A percentile compares a stretch with the other conserved stretches of the same genome.
Conservation (phyloP, 768 basidiomycete species). For the Lepiota venenata region DNA sequence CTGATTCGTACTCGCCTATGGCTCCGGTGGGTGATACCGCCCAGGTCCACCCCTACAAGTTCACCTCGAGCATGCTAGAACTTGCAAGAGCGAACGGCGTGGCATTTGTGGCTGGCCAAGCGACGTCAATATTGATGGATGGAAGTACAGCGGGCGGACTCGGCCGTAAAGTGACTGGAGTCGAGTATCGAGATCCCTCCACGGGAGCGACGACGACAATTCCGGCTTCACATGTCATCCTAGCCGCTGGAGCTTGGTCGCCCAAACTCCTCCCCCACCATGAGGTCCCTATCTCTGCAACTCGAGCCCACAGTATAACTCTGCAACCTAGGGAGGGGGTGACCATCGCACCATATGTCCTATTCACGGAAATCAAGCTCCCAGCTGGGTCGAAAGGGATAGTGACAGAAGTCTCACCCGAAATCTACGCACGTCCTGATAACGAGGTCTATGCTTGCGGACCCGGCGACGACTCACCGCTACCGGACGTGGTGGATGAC, state of each 20-base stretch:
- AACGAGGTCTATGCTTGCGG: slow-evolving; percentile 79
- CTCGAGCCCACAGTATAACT: slow-evolving; percentile 72
- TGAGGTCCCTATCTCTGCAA: slow-evolving; percentile 54
- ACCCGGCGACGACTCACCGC: slow-evolving; percentile 65
- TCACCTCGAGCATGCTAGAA: slow-evolving; percentile 69
- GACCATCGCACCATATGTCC: slow-evolving; percentile 67
- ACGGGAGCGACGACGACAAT: slow-evolving; percentile 30
- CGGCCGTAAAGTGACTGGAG: slow-evolving; percentile 38
- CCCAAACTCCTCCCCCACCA: slow-evolving; percentile 44
- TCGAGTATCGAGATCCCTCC: slow-evolving; percentile 36
- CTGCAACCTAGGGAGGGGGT: slow-evolving; percentile 44
- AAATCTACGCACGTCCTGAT: slow-evolving; percentile 70
- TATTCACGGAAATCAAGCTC: slow-evolving; percentile 73
- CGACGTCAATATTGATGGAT: slow-evolving; percentile 34
- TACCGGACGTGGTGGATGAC: slow-evolving; percentile 72
- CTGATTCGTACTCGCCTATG: slow-evolving; percentile 61
- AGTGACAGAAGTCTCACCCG: slow-evolving; percentile 41
- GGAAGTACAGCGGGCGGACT: slow-evolving; percentile 21
- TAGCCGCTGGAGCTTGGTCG: slow-evolving; percentile 90
- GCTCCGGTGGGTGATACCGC: slow-evolving; percentile 56
- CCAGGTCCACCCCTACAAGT: slow-evolving; percentile 74
- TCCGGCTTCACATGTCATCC: slow-evolving; percentile 63
- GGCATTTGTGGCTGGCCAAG: slow-evolving; percentile 43
- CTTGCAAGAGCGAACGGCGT: slow-evolving; percentile 57
- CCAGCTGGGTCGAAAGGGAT: slow-evolving; percentile 14